Evolutionary conservation across 805 yeast species (phyloP), one percentile per base, ranked within the genome.

Genomic region (Metschnikowia lochheadii): DNA sequence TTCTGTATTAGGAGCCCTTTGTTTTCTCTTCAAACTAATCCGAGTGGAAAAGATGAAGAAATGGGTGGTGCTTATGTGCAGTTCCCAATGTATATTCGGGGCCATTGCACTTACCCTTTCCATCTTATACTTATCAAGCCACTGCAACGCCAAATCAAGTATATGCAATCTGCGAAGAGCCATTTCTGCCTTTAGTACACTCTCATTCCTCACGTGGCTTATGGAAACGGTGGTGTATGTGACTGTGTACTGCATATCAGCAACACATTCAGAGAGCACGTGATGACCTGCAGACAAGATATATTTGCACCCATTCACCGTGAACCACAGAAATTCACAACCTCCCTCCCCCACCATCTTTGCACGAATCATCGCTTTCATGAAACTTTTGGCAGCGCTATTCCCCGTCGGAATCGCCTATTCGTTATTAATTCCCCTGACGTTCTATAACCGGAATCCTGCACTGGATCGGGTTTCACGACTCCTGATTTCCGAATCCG

Each of bases 51-150:
- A 57, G 47, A 13, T 26, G 11, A 20, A 14, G 18, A 55, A 74
- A 48, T 71, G 71, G 49, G 77, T 77, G 2, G 66, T 72, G 29
- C 69, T 73, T 47, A 73, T 72, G 49, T 70, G 76, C 46, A 48
- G 68, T 11, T 57, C 67, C 2, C 70, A 73, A 2, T 54, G 66
- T 18, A 42, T 72, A 5, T 54, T 73, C 54, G 67, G 72, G 34
- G 52, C 71, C 8, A 67, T 69, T 14, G 63, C 76, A 6, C 68
- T 75, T 53, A 59, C 68, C 6, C 67, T 51, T 44, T 63, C 67
- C 11, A 54, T 63, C 1, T 56, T 69, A 5, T 53, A 54, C 10
- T 53, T 72, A 17, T 58, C 70, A 15, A 29, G 17, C 20, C 13
- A 13, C 36, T 40, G 44, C 36, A 10, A 6, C 4, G 35, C n/a